Base-by-base conservation (phyloP, 768 basidiomycete species). In the Russula vinacea region DNA sequence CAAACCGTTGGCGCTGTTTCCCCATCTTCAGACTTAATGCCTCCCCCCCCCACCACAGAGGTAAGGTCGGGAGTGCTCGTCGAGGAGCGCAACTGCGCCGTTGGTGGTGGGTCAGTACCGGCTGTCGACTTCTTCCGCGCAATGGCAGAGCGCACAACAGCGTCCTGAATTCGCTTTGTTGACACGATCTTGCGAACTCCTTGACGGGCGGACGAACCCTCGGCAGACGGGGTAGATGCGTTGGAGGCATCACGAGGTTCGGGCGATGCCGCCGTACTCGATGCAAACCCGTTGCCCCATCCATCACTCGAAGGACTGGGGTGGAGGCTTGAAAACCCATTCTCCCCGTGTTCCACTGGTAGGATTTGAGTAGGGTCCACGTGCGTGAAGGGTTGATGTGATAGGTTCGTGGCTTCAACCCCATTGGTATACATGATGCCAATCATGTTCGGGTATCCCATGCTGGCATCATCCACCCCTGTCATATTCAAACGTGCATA, bases 321-420 rank as follows among this genome's bases (percentile, higher is more conserved):
- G 71, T 87, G 89, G 76, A 84, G 84, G 66, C 78, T 78, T 49
- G 79, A 75, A 70, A 80, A 80, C 13, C 78, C 73, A 64, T 74
- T 71, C 40, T 78, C 76, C 56, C 67, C 62, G 52, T 78, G 77
- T 49, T 81, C 79, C 45, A 77, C 73, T n/a, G 78, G 79, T 64
- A 83, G 74, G 50, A 96, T 90, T 76, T 96, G 92, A n/a, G 89
- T 89, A 9, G 95, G 95, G 77, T 98, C 92, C 64, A 98, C 90
- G 74, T 90, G 88, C 40, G 89, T 90, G 75, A 83, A 90, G 8
- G 83, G 82, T 57, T 70, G 69, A 60, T 76, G 75, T 33, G 79
- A 58, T 40, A 69, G 73, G 44, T 74, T 71, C 5, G 76, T 72
- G 35, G 75, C 72, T 66, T 86, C 83, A 62, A 84, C 73, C 26